Percentiles rank a stretch among this genome's conserved stretches.
Evolutionary conservation across 2,329 filamentous ascomycete species (phyloP).

Genomic region (Alternaria gansuensis): DNA sequence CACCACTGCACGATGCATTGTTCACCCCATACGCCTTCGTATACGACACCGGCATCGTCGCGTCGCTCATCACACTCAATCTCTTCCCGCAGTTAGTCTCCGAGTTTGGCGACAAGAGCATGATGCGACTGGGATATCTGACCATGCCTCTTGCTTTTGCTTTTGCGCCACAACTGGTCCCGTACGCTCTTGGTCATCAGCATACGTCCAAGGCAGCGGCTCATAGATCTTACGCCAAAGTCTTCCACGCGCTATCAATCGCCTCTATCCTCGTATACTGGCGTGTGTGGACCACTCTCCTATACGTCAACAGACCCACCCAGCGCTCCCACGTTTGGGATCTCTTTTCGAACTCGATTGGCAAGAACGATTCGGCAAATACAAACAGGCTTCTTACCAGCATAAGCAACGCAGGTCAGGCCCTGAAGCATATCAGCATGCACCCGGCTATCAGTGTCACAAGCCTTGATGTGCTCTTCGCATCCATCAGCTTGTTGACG

Average conservation of each 20-base stretch:
- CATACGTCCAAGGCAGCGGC: slow-evolving; percentile 53
- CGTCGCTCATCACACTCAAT: slow-evolving; percentile 59
- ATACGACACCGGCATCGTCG: slow-evolving; percentile 55
- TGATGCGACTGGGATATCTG: slow-evolving; percentile 39
- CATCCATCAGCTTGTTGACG: slow-evolving; percentile 61
- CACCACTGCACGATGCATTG: slow-evolving; percentile 43
- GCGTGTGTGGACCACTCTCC: slow-evolving; percentile 55
- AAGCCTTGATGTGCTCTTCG: slow-evolving; percentile 68
- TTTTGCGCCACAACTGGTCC: slow-evolving; percentile 54
- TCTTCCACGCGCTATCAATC: slow-evolving; percentile 61
- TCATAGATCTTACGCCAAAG: slow-evolving; percentile 55
- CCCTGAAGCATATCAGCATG: slow-evolving; percentile 61
- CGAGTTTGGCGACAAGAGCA: slow-evolving; percentile 34
- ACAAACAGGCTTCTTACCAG: slow-evolving; percentile 41
- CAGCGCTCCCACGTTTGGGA: slow-evolving; percentile 54
- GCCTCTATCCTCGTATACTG: slow-evolving; percentile 58
- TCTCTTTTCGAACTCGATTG: slow-evolving; percentile 53
- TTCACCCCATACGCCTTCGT: slow-evolving; percentile 47
- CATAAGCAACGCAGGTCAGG: slow-evolving; percentile 42
- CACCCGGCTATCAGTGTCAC: slow-evolving; percentile 67
- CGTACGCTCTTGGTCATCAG: slow-evolving; percentile 60
- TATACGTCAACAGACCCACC: slow-evolving; percentile 60
- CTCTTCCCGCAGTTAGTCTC: slow-evolving; percentile 45
- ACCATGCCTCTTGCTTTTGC: slow-evolving; percentile 48
- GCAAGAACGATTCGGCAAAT: slow-evolving; percentile 55